A percentile compares a stretch with the other conserved stretches of the same genome.
Conservation (phyloP, 2,329 filamentous ascomycete species). For the Exophiala alcalophila region DNA sequence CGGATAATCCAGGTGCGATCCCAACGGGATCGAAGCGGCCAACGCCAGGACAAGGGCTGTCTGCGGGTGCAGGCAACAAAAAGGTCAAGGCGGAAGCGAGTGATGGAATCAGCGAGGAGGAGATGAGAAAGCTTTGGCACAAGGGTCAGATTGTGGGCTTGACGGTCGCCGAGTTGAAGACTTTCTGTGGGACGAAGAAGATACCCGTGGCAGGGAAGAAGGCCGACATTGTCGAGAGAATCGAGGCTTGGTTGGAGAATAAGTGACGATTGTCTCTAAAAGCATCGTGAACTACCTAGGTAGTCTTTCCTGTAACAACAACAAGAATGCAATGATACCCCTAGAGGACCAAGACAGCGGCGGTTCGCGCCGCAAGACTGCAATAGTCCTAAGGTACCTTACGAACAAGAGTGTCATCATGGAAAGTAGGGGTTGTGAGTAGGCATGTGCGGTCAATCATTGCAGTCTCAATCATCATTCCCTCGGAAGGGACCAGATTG, state of each 20-base stretch:
- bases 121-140: conserved; percentile 42
- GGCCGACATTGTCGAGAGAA: conserved; percentile 49
- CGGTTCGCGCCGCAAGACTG: too few relatives aligned
- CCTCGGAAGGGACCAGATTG: conserved; percentile 23
- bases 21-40: conserved; percentile 49
- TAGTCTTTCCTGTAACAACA: too few relatives aligned
- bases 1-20: conserved; percentile 40
- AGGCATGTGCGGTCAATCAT: conserved; percentile 33
- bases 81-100: conserved; percentile 40
- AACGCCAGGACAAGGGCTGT: conserved; percentile 20
- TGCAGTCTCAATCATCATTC: conserved; percentile 32
- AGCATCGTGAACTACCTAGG: background rate
- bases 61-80: conserved; percentile 45
- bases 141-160: conserved; percentile 47
- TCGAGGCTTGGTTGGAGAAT: conserved; percentile 48
- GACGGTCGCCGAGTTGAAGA: conserved; percentile 47
- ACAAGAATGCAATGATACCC: conserved; percentile 1
- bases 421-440: too few relatives aligned
- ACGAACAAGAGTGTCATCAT: too few relatives aligned
- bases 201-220: conserved; percentile 48
- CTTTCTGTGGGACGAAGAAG: conserved; percentile 45
- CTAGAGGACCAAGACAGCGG: too few relatives aligned
- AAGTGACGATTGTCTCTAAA: conserved; percentile 34
- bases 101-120: conserved; percentile 33
- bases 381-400: too few relatives aligned